These are phyloP conservation scores for Boletus vinaceobasis DNA, from an alignment of 768 basidiomycete species.

Conservation along the genomic window DNA sequence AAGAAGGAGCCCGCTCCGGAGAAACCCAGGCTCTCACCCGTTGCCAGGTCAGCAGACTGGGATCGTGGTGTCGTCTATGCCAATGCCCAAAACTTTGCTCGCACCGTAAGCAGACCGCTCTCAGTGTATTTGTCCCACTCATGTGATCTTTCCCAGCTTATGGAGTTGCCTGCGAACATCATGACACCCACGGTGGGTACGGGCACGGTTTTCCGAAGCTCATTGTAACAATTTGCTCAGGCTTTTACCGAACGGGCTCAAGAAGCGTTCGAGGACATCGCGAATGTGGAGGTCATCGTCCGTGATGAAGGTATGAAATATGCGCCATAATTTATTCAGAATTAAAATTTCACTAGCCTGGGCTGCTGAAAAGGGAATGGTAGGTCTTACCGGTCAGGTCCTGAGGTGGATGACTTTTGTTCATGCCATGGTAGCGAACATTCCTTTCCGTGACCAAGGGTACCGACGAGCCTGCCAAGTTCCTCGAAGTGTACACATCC, in stretches of 20 bases:
- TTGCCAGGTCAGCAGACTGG: slow-evolving; percentile 55
- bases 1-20: slow-evolving; percentile 48
- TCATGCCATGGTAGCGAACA: slow-evolving; percentile 46
- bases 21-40: slow-evolving; percentile 47
- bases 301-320: slow-evolving; percentile 62
- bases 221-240: slow-evolving; percentile 32
- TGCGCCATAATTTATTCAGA: background rate
- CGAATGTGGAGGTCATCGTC: slow-evolving; percentile 65
- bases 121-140: background rate
- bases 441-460: slow-evolving; percentile 88
- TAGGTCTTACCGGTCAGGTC: slow-evolving; percentile 22
- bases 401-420: background rate
- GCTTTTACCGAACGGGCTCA: slow-evolving; percentile 68
- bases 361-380: slow-evolving; percentile 85
- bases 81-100: slow-evolving; percentile 74
- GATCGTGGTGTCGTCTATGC: slow-evolving; percentile 71
- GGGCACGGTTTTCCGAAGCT: background rate
- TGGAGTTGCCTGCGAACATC: slow-evolving; percentile 84
- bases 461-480: slow-evolving; percentile 77
- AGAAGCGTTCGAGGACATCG: slow-evolving; percentile 60
- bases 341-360: slow-evolving; percentile 46
- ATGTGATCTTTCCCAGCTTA: slow-evolving; percentile 46
- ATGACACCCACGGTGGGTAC: slow-evolving; percentile 71
- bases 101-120: slow-evolving; percentile 49
- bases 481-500: slow-evolving; percentile 70